phyloP scores from a whole-genome alignment of 495 filamentous ascomycete genomes.

The Sordaria brevicollis region DNA sequence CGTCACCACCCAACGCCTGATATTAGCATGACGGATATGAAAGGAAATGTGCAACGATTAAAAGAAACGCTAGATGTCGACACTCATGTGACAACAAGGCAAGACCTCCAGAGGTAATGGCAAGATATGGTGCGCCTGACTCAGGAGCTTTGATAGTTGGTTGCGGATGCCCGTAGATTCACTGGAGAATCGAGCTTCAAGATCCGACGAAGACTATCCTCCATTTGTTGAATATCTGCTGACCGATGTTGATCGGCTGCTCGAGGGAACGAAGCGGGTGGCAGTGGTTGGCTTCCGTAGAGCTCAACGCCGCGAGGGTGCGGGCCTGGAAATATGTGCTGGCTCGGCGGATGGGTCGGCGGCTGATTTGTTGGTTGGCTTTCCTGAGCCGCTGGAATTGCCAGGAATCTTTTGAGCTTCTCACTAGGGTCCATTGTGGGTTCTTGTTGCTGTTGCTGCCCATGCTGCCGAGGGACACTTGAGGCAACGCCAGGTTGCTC shows the following conservation, averaged over 20 bases:
- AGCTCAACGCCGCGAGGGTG: neutral
- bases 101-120: neutral
- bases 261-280: neutral
- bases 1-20: slow-evolving; percentile 7
- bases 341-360: neutral
- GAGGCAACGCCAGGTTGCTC: slow-evolving; percentile 5
- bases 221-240: slow-evolving; percentile 32
- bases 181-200: slow-evolving; percentile 31
- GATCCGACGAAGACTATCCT: slow-evolving; percentile 39
- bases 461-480: neutral
- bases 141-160: slow-evolving; percentile 17
- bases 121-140: neutral
- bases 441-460: slow-evolving; percentile 5
- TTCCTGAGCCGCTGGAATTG: slow-evolving; percentile 4
- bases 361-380: slow-evolving; percentile 1
- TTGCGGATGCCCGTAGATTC: slow-evolving; percentile 3
- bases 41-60: neutral
- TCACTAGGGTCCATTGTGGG: slow-evolving; percentile 14
- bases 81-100: neutral
- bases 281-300: neutral
- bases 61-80: neutral
- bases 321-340: neutral
- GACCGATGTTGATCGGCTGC: slow-evolving; percentile 6
- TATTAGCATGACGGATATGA: neutral
- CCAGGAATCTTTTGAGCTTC: slow-evolving; percentile 23